Conservation (phyloP, 176 grass and related monocot species). For the Tillandsia fasciculata region DNA sequence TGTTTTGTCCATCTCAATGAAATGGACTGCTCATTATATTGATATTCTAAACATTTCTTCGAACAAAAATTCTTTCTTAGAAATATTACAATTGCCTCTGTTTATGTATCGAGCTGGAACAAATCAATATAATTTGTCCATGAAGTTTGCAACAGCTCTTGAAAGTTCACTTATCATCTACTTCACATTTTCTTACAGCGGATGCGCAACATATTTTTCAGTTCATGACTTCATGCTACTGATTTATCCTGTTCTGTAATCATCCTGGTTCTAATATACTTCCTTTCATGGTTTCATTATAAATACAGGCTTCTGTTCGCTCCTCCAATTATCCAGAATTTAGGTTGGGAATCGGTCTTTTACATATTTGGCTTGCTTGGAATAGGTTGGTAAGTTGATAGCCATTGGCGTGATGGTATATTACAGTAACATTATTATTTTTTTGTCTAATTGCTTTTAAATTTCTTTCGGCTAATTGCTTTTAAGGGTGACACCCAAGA, state of each 20-base stretch:
- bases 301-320: conserved; percentile 77
- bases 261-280: not conserved
- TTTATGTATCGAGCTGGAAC: too few species aligned
- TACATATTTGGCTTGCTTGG: conserved; percentile 92
- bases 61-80: too few species aligned
- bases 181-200: too few species aligned
- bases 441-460: conserved; percentile 15
- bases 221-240: not conserved
- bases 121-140: too few species aligned
- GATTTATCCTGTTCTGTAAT: not conserved
- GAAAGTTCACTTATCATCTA: too few species aligned
- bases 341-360: conserved; percentile 95
- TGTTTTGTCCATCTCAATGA: too few species aligned
- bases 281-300: not conserved
- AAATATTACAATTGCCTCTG: too few species aligned
- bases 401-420: not conserved
- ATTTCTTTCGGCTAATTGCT: conserved; percentile 25
- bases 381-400: conserved; percentile 72
- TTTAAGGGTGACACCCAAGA: too few species aligned
- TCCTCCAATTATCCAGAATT: conserved; percentile 77
- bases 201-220: too few species aligned
- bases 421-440: conserved; percentile 1
- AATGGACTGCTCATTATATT: too few species aligned
- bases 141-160: too few species aligned
- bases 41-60: too few species aligned